These are phyloP conservation scores for Coemansia pectinata DNA, from an alignment of 192 early-diverging fungal genomes.

Conservation along the genomic window DNA sequence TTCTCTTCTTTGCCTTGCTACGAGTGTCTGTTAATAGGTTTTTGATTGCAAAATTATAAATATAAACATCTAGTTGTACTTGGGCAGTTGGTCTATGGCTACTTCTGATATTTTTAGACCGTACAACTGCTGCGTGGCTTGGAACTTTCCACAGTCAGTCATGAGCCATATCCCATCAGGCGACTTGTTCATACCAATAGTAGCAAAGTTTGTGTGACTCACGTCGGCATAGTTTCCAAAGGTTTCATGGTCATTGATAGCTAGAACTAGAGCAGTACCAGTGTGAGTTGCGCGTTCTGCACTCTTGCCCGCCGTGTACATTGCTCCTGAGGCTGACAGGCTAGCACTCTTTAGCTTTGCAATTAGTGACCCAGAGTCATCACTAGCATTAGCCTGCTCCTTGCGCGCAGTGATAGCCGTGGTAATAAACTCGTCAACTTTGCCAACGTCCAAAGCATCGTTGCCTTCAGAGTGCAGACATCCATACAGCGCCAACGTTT, in stretches of 20 bases:
- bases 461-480: conserved; percentile 16
- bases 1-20: conserved; percentile 26
- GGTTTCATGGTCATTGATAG: not conserved
- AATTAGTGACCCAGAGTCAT: not conserved
- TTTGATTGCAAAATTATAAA: conserved; percentile 18
- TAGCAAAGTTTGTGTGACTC: not conserved
- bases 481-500: conserved; percentile 11
- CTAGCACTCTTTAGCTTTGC: not conserved
- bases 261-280: conserved; percentile 14
- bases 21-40: conserved; percentile 4
- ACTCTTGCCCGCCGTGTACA: not conserved
- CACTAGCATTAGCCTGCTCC: not conserved
- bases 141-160: conserved; percentile 6
- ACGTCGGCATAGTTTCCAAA: not conserved
- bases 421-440: conserved; percentile 6
- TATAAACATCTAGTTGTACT: conserved; percentile 19
- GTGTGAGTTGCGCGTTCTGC: not conserved
- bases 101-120: not conserved
- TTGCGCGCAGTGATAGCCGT: not conserved
- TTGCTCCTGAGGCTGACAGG: not conserved
- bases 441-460: not conserved
- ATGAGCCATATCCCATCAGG: conserved; percentile 16
- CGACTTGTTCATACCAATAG: conserved; percentile 4
- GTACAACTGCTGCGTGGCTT: conserved; percentile 8
- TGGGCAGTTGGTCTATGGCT: not conserved